Evolutionary conservation across 169 alveolate genomes (phyloP).

Genomic region (Plasmodium vivax): DNA sequence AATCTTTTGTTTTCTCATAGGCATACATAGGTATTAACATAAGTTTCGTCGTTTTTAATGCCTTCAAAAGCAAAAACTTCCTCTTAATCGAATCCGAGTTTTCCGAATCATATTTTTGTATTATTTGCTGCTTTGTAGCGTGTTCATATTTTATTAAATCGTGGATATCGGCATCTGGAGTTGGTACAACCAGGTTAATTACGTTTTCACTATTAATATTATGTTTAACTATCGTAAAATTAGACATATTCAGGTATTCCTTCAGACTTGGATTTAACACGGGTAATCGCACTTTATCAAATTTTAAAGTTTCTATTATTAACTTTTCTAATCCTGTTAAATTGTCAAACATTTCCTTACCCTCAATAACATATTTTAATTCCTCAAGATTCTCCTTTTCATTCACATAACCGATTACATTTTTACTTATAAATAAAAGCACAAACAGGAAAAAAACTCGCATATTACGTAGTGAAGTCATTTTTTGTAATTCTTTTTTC

Average conservation of each 20-base stretch:
- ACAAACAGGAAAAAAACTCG: background rate
- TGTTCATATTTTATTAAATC: slow-evolving; percentile 33
- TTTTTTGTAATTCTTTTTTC: background rate
- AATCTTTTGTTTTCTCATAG: background rate
- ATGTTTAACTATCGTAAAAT: no score
- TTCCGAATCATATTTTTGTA: background rate
- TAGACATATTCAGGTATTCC: no score
- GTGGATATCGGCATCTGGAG: background rate
- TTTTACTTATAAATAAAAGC: background rate
- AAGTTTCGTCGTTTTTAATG: background rate
- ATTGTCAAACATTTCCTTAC: no score
- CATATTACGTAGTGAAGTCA: background rate
- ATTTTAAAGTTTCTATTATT: no score
- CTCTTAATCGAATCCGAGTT: background rate
- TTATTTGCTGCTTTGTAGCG: background rate
- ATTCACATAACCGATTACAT: background rate
- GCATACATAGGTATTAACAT: background rate
- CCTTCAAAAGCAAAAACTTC: background rate
- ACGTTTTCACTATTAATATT: no score
- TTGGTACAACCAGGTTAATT: no score
- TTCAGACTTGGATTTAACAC: background rate
- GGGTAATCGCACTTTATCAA: no score
- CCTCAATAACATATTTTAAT: no score
- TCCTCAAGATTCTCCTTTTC: no score
- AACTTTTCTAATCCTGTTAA: no score